A percentile compares a stretch with the other conserved stretches of the same genome.
Evolutionary conservation across 2,329 filamentous ascomycete species (phyloP).

Genomic region (Ciborinia camelliae): DNA sequence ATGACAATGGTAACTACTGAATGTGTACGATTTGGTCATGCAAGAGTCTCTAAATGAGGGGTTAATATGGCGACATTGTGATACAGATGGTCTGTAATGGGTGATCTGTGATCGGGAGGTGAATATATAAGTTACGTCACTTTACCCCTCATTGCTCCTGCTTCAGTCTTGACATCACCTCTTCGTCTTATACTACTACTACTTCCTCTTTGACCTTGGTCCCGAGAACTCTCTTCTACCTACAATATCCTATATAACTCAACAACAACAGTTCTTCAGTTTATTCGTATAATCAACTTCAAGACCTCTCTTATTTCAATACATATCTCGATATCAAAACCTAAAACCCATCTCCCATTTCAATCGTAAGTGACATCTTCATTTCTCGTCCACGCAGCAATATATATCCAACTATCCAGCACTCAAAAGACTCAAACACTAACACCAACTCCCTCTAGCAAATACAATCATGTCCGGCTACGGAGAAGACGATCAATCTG

Average conservation of each 20-base stretch:
- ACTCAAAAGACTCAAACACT: too few species aligned
- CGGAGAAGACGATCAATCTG: conserved; percentile 12
- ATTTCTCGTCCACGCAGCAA: background rate
- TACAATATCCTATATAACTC: background rate
- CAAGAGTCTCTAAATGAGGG: background rate
- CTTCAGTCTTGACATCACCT: background rate
- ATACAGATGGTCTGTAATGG: background rate
- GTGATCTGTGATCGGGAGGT: background rate
- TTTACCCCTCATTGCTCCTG: background rate
- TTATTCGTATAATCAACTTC: background rate
- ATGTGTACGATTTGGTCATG: too few species aligned
- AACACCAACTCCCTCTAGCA: background rate
- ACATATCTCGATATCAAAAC: background rate
- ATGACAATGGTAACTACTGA: too few species aligned
- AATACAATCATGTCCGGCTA: conserved; percentile 9
- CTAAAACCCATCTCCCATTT: background rate
- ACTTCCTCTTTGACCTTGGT: background rate
- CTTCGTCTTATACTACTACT: background rate
- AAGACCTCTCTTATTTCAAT: background rate
- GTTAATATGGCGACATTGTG: background rate
- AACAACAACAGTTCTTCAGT: background rate
- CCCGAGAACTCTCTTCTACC: background rate
- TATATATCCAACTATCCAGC: background rate
- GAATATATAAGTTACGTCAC: background rate
- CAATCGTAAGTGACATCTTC: background rate